Percentiles rank a stretch among this genome's conserved stretches.
Conservation (phyloP, 192 early-diverging fungal genomes). For the Funneliformis geosporum region DNA sequence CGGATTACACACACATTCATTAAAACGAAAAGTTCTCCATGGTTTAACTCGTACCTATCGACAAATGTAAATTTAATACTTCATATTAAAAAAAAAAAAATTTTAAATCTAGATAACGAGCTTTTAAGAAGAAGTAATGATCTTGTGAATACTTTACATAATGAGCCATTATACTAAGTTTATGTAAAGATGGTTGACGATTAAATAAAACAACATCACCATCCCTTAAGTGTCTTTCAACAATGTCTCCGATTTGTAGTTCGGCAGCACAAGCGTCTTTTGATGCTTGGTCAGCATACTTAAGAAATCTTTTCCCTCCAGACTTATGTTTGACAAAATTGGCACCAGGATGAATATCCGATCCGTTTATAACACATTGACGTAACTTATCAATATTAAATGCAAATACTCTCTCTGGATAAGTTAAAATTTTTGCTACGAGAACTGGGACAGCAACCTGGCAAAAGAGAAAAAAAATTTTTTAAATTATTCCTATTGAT, state of each 20-base stretch:
- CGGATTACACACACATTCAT: conserved; percentile 99
- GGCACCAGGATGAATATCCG: conserved; percentile 90
- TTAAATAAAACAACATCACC: conserved; percentile 98
- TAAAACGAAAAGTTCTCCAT: conserved; percentile 98
- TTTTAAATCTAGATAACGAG: not conserved
- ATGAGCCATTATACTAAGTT: conserved; percentile 96
- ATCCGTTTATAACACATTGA: conserved; percentile 79
- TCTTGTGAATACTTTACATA: conserved; percentile 55
- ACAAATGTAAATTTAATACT: conserved; percentile 4
- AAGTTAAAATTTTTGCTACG: conserved; percentile 91
- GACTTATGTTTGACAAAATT: conserved; percentile 70
- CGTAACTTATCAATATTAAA: conserved; percentile 86
- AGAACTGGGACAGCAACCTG: conserved; percentile 86
- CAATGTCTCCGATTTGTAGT: conserved; percentile 85
- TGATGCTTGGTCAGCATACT: conserved; percentile 68
- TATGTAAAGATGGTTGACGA: conserved; percentile 97
- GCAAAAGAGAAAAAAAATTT: conserved; percentile 5
- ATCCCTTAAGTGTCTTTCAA: conserved; percentile 92
- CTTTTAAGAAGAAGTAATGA: not conserved
- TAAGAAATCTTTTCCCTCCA: conserved; percentile 57
- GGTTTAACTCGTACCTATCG: conserved; percentile 78
- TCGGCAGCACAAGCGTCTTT: conserved; percentile 54
- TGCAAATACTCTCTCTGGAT: conserved; percentile 90
- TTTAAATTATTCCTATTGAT: too few relatives aligned
- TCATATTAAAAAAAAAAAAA: not conserved